Evolutionary conservation across 495 filamentous ascomycete species (phyloP).

Genomic region (Aspergillus mulundensis): DNA sequence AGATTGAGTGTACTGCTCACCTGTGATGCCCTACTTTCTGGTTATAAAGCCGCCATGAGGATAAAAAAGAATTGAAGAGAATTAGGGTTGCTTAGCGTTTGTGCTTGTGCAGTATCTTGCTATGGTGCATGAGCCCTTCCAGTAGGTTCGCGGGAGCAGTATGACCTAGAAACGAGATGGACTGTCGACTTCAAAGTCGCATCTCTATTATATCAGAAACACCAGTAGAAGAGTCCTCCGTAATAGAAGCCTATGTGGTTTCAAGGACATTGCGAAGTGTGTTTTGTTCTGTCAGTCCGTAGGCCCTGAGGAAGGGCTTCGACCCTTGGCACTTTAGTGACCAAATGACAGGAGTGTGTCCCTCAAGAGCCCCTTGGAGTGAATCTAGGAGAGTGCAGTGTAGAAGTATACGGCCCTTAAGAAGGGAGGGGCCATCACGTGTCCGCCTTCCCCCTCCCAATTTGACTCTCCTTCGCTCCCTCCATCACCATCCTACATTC

Average conservation of each 20-base stretch:
- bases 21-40: slow-evolving; percentile 12
- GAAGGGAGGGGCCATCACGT: too few species aligned
- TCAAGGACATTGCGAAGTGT: too few species aligned
- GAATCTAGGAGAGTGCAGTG: too few species aligned
- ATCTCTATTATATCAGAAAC: too few species aligned
- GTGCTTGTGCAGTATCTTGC: not conserved
- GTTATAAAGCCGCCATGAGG: not conserved
- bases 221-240: too few species aligned
- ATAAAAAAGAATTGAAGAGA: not conserved
- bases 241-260: too few species aligned
- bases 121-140: too few species aligned
- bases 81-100: not conserved
- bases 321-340: not conserved
- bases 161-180: too few species aligned
- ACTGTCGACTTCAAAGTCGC: too few species aligned
- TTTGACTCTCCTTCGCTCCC: slow-evolving; percentile 81
- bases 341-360: not conserved
- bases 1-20: slow-evolving; percentile 67
- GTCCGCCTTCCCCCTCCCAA: not conserved
- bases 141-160: too few species aligned
- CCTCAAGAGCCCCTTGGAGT: not conserved
- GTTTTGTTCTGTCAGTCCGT: not conserved
- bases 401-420: too few species aligned
- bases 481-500: slow-evolving; percentile 75
- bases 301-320: not conserved